Conservation (phyloP, 768 basidiomycete species). For the Pholiota molesta region DNA sequence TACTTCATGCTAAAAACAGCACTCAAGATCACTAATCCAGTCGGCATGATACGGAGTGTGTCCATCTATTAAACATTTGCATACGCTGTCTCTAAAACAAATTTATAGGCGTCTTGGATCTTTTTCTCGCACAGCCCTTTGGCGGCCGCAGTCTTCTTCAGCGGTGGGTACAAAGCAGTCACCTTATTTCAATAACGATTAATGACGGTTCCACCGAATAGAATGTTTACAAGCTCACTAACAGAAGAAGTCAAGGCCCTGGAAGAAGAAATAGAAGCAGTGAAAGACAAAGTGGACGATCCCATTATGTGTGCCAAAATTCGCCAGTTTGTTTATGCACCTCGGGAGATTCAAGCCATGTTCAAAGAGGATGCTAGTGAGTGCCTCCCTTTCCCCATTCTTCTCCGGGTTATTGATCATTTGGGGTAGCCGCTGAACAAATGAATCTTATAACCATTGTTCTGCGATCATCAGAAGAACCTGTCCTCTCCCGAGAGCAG, state of each 20-base stretch:
- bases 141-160: conserved; percentile 92
- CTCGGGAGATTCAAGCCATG: conserved; percentile 84
- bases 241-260: conserved; percentile 86
- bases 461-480: conserved; percentile 77
- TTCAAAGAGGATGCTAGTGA: conserved; percentile 80
- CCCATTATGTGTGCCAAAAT: conserved; percentile 88
- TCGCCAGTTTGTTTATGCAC: conserved; percentile 82
- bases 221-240: conserved; percentile 95
- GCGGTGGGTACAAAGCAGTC: conserved; percentile 47
- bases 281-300: conserved; percentile 89
- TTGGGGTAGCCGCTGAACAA: conserved; percentile 57
- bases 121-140: conserved; percentile 97
- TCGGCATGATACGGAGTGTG: conserved; percentile 91
- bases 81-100: conserved; percentile 2
- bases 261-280: conserved; percentile 85
- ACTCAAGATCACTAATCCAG: conserved; percentile 91
- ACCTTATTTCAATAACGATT: neutral
- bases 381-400: conserved; percentile 22
- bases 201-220: conserved; percentile 29
- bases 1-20: conserved; percentile 96
- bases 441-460: conserved; percentile 80
- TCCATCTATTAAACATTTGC: conserved; percentile 4
- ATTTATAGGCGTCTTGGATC: conserved; percentile 69
- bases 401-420: neutral
- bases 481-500: conserved; percentile 74